Conservation (phyloP, 805 yeast species). For the Pichia manshurica region DNA sequence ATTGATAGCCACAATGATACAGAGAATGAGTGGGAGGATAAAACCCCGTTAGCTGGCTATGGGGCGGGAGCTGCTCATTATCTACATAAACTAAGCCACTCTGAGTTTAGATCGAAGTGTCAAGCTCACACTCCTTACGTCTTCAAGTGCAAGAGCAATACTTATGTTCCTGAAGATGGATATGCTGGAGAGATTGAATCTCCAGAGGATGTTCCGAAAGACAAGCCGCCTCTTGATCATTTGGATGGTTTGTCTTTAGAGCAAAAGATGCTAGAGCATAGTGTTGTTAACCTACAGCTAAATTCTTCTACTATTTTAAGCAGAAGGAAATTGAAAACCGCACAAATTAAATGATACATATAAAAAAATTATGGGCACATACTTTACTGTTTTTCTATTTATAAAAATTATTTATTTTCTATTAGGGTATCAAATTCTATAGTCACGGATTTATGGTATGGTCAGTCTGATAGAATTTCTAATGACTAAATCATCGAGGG, state of each 20-base stretch:
- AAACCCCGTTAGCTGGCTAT: constrained; percentile 8
- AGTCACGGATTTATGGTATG: background rate
- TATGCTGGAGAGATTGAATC: background rate
- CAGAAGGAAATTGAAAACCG: constrained; percentile 37
- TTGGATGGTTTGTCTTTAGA: constrained; percentile 19
- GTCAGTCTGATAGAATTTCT: constrained; percentile 12
- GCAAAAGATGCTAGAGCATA: constrained; percentile 8
- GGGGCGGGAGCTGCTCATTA: constrained; percentile 1
- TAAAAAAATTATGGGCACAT: no score
- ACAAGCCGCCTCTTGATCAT: background rate
- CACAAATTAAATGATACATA: background rate
- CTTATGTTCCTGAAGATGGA: constrained; percentile 1
- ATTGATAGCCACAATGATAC: constrained; percentile 9
- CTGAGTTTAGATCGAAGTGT: constrained; percentile 10
- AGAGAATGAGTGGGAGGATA: constrained; percentile 15
- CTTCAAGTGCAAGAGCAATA: constrained; percentile 3
- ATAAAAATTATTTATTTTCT: background rate
- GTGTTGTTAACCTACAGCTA: constrained; percentile 46
- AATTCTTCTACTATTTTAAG: constrained; percentile 60
- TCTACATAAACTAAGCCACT: background rate
- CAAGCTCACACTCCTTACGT: constrained; percentile 18
- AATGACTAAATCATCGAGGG: constrained; percentile 19
- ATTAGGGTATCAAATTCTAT: background rate
- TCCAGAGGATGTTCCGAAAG: background rate
- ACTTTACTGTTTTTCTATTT: background rate